Conservation (phyloP, 768 basidiomycete genomes). For the Gelatoporia subvermispora region DNA sequence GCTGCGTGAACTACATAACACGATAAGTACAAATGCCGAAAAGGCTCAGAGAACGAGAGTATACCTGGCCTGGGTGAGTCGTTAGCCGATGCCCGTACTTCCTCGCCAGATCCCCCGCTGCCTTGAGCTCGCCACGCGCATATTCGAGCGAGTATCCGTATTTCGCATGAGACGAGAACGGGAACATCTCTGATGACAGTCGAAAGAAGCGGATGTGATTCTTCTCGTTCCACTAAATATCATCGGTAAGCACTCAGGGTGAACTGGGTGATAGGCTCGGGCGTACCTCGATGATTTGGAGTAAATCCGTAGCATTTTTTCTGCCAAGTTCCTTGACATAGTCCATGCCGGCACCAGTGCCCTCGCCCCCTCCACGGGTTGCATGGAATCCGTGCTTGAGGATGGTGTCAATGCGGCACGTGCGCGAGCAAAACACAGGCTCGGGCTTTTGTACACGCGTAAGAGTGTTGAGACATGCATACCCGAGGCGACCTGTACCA, state of each 20-base stretch:
- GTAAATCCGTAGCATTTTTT: conserved; percentile 69
- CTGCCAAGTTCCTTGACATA: conserved; percentile 78
- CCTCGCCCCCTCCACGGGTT: too few species aligned
- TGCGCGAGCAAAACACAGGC: conserved; percentile 59
- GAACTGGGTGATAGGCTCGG: not conserved
- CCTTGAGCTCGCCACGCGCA: conserved; percentile 49
- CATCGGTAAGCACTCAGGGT: too few species aligned
- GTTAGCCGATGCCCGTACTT: conserved; percentile 62
- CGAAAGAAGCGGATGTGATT: conserved; percentile 86
- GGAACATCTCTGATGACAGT: conserved; percentile 89
- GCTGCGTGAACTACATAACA: conserved; percentile 50
- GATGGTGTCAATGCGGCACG: conserved; percentile 66
- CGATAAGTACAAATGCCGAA: not conserved
- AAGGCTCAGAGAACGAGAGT: too few species aligned
- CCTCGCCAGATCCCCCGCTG: conserved; percentile 42
- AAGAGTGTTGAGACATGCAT: conserved; percentile 85
- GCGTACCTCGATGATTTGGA: conserved; percentile 56
- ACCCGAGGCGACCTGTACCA: conserved; percentile 34
- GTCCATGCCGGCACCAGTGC: conserved; percentile 29
- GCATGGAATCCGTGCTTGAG: conserved; percentile 61
- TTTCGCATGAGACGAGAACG: conserved; percentile 77
- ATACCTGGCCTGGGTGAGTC: conserved; percentile 75
- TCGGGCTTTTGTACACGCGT: conserved; percentile 68
- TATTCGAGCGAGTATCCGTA: conserved; percentile 83
- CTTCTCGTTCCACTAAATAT: conserved; percentile 75